Base-by-base conservation (phyloP, 1,139 yeast genomes). In the Blastobotrys arbuscula region DNA sequence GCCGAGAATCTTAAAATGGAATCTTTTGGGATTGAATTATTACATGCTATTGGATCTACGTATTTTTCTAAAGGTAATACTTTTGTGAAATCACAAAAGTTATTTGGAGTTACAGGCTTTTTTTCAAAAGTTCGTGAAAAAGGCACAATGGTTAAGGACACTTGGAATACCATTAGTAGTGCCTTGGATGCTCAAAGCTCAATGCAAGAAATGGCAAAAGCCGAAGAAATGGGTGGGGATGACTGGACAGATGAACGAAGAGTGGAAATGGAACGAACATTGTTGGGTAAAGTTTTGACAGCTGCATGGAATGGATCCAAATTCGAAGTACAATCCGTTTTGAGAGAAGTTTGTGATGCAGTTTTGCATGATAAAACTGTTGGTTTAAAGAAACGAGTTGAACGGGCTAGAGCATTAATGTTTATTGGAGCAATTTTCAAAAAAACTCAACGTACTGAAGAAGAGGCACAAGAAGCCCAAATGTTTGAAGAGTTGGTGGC, bases 251-350 rank as follows among this genome's bases (percentile, higher is more conserved):
- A 78, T 1, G 97, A 88, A 62, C 89, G 85, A 52, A 70, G 86
- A 50, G 90, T 88, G 0, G 95, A 87, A 55, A 77, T 87, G 79
- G 97, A 90, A 62, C 83, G 89, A 59, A 76, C 83, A 50, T 71
- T 90, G 42, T 79, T 88, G 79, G 97, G 96, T 37, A 92, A 90
- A 64, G 90, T 90, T 2, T 72, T 90, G 45, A 90, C 94, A 3
- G 97, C 97, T 0, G 96, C 97, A 9, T 90, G 98, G 98, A 83
- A 84, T 44, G 97, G 97, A 0, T 86, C 96, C 20, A 82, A 81
- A 59, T 83, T 82, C 65, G 98, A 90, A 66, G 85, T 90, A 50
- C 92, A 86, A 62, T 78, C 92, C n/a, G 87, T 95, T 0, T 74
- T 88, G 72, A 62, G 97, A 51, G 87, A 80, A 20, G 97, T 90